phyloP scores from a whole-genome alignment of 2,329 filamentous ascomycete genomes.

The Beauveria pseudobassiana region DNA sequence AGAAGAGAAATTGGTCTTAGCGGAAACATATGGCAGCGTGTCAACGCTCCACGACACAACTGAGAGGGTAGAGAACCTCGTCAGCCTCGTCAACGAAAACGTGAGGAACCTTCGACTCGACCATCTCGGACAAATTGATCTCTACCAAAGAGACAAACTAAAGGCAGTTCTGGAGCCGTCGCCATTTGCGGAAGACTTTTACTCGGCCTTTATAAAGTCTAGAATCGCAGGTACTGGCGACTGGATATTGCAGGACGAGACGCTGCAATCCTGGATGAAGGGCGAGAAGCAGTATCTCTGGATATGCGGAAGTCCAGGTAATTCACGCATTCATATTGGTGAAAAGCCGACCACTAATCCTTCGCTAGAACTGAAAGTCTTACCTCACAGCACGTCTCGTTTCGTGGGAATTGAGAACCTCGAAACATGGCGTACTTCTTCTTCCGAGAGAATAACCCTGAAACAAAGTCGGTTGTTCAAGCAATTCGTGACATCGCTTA shows the following conservation, averaged over 20 bases:
- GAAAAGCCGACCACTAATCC: not conserved
- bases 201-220: constrained; percentile 31
- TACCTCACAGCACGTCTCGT: constrained; percentile 37
- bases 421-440: constrained; percentile 37
- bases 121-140: constrained; percentile 25
- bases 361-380: constrained; percentile 33
- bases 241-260: constrained; percentile 35
- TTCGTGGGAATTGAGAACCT: constrained; percentile 28
- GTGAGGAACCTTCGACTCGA: constrained; percentile 28
- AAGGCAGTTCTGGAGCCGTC: constrained; percentile 34
- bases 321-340: not conserved
- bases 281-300: constrained; percentile 34
- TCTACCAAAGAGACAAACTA: constrained; percentile 28
- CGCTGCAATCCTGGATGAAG: constrained; percentile 31
- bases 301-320: constrained; percentile 36
- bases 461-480: constrained; percentile 36
- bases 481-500: constrained; percentile 39
- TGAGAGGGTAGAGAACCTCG: constrained; percentile 27
- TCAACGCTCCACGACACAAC: constrained; percentile 28
- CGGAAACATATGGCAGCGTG: constrained; percentile 34
- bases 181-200: constrained; percentile 35
- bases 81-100: constrained; percentile 28
- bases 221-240: constrained; percentile 36
- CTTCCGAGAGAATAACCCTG: constrained; percentile 39
- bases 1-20: constrained; percentile 36